Base-by-base conservation (phyloP, 2,329 filamentous ascomycete species). In the Trichoderma arundinaceum region DNA sequence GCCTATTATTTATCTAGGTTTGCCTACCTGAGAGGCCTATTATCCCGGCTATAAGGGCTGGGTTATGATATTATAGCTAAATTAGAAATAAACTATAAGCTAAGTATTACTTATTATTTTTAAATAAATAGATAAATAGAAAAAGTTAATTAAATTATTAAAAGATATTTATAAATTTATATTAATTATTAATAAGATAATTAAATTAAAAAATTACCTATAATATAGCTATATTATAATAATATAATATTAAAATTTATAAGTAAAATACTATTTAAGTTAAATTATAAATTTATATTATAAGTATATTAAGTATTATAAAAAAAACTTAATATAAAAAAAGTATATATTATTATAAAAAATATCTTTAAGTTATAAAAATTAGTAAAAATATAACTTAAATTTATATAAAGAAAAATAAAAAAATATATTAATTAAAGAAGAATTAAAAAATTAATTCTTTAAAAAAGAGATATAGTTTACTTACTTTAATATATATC, bases 381-480 rank as follows among this genome's bases (percentile, higher is more conserved):
- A 43, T 12, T 64, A 64, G 49, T 58, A 38, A 9, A 44, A 22
- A 13, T 5, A 28, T 15, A 15, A 58, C 17, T 58, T 38, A 39
- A 46, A n/a, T 52, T 59, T 56, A 59, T 48, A 2, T 38, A 61
- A 3, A 22, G 59, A 41, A 13, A n/a, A 63, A 66, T n/a, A 53
- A 28, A 48, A 28, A 54, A 54, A 7, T 22, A 39, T 52, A 65
- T 28, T 32, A 35, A 63, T 15, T 38, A 33, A 39, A 63, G n/a
- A 52, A 52, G 10, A 67, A 5, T 53, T 35, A 62, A 54, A 32
- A 43, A 49, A 61, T 33, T 61, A 67, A 67, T 46, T 13, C 48
- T 67, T 60, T n/a, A n/a, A n/a, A n/a, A n/a, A n/a, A n/a, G n/a
- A n/a, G n/a, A n/a, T n/a, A n/a, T n/a, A n/a, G n/a, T n/a, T n/a